These are phyloP conservation scores for Rhodosporidiobolus odoratus DNA, from an alignment of 768 basidiomycete species.

Conservation along the genomic window DNA sequence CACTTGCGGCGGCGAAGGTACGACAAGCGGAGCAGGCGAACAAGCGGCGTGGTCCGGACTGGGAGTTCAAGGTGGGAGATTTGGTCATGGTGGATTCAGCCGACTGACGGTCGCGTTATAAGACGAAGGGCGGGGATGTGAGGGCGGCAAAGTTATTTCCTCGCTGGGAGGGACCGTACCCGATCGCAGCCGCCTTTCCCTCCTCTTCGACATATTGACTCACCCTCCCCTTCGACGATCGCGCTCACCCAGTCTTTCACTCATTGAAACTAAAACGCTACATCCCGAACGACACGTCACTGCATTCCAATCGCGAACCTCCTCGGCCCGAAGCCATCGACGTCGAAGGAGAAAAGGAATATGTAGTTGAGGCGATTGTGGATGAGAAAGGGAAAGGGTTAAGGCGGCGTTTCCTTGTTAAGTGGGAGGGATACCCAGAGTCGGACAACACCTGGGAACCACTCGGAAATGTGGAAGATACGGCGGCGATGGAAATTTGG, in stretches of 20 bases:
- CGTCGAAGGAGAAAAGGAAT: background rate
- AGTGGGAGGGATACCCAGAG: background rate
- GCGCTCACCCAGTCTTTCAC: background rate
- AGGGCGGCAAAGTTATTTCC: conserved; percentile 43
- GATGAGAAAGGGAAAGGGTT: background rate
- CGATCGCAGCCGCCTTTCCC: background rate
- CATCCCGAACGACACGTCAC: background rate
- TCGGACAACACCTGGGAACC: background rate
- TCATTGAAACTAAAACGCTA: background rate
- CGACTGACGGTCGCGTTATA: conserved; percentile 41
- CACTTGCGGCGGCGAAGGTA: conserved; percentile 19
- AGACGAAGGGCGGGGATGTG: conserved; percentile 41
- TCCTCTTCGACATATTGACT: conserved; percentile 1
- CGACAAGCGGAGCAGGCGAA: conserved; percentile 45
- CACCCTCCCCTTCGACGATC: background rate
- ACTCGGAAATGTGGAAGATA: background rate
- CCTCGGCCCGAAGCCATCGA: conserved; percentile 34
- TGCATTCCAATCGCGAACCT: conserved; percentile 5
- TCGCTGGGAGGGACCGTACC: conserved; percentile 41
- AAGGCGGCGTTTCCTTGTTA: background rate
- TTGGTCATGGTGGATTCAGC: conserved; percentile 48
- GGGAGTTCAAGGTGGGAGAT: conserved; percentile 45
- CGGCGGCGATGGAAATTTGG: background rate
- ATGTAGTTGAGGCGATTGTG: background rate
- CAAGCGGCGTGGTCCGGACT: conserved; percentile 37